A percentile compares a stretch with the other conserved stretches of the same genome.
phyloP scores from a whole-genome alignment of 1,284 basidiomycete species.

The Erythrobasidium hasegawianum region DNA sequence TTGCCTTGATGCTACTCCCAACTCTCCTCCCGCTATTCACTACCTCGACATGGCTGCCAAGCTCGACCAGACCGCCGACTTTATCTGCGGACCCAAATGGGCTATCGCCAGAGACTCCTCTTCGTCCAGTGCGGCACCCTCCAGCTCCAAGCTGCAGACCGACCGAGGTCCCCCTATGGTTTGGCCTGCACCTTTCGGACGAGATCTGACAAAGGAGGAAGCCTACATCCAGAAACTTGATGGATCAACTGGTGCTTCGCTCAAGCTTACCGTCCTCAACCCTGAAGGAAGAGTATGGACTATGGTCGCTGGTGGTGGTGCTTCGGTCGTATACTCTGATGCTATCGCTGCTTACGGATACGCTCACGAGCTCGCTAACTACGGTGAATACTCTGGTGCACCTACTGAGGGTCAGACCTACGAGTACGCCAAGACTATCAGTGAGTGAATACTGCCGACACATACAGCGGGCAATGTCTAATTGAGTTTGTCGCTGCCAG shows the following conservation, averaged over 20 bases:
- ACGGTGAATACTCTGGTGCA: constrained; percentile 98
- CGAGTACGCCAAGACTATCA: constrained; percentile 98
- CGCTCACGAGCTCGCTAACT: constrained; percentile 97
- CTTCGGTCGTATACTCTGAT: constrained; percentile 77
- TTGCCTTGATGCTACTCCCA: constrained; percentile 76
- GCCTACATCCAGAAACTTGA: constrained; percentile 99
- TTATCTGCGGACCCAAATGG: constrained; percentile 98
- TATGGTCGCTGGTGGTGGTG: constrained; percentile 88
- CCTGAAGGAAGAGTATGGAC: constrained; percentile 95
- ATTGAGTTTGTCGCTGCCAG: constrained; percentile 46
- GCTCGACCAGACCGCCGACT: constrained; percentile 96
- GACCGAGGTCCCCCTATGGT: constrained; percentile 97
- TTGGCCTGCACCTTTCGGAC: constrained; percentile 79
- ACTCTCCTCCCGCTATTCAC: constrained; percentile 74
- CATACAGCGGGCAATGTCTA: neutral
- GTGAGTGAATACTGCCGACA: constrained; percentile 53
- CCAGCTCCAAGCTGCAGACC: constrained; percentile 61
- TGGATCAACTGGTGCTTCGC: constrained; percentile 91
- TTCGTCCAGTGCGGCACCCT: constrained; percentile 56
- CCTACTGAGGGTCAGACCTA: constrained; percentile 98
- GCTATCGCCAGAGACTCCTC: constrained; percentile 89
- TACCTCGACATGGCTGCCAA: constrained; percentile 99
- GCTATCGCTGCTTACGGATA: constrained; percentile 96
- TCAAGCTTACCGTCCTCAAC: constrained; percentile 97
- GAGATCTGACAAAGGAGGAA: constrained; percentile 96